Evolutionary conservation across 768 basidiomycete genomes (phyloP).

Genomic region (Pleurotus eryngii): DNA sequence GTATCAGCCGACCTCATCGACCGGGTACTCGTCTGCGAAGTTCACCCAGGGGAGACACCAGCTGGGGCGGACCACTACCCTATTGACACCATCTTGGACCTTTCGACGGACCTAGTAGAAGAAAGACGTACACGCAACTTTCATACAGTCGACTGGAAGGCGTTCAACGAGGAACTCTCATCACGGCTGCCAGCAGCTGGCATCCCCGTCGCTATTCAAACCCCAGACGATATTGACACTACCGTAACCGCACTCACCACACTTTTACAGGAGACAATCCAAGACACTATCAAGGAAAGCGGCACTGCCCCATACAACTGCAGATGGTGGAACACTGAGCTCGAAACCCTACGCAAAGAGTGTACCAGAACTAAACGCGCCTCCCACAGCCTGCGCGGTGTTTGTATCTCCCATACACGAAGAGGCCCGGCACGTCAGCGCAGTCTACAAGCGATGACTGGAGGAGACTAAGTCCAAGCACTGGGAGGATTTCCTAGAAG

Average conservation of each 20-base stretch:
- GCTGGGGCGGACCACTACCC: conserved; percentile 38
- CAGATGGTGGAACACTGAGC: conserved; percentile 30
- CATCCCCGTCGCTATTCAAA: not conserved
- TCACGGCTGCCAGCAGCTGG: conserved; percentile 4
- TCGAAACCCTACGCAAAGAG: conserved; percentile 8
- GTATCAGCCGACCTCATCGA: conserved; percentile 14
- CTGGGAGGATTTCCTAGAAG: conserved; percentile 19
- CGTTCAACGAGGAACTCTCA: conserved; percentile 19
- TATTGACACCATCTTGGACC: conserved; percentile 25
- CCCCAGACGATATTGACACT: conserved; percentile 20
- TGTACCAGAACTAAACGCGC: conserved; percentile 10
- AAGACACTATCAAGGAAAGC: conserved; percentile 12
- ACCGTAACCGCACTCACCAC: not conserved
- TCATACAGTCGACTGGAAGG: conserved; percentile 25
- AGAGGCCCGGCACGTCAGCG: conserved; percentile 9
- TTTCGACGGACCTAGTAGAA: not conserved
- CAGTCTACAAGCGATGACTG: conserved; percentile 4
- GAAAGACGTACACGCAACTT: conserved; percentile 19
- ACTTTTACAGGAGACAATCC: conserved; percentile 14
- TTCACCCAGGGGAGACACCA: conserved; percentile 11
- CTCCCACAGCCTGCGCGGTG: conserved; percentile 4
- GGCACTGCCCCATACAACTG: conserved; percentile 21
- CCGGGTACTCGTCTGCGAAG: conserved; percentile 24
- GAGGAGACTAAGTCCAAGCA: conserved; percentile 11
- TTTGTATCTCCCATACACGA: conserved; percentile 14